phyloP scores from a whole-genome alignment of 1,284 basidiomycete species.

The Phylloporus sp. region DNA sequence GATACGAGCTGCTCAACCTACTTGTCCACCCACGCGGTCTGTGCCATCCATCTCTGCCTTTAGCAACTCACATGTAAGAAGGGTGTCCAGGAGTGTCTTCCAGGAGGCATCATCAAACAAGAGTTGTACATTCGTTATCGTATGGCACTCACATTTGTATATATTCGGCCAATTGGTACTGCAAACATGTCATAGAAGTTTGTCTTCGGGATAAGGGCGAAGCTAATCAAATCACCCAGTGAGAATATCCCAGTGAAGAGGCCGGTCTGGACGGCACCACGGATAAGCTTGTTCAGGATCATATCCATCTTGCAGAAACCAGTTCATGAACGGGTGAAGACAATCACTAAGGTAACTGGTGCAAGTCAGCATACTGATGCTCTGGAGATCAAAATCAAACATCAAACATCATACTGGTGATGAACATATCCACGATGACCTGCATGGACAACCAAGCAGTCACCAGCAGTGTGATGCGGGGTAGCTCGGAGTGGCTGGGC shows the following conservation, averaged over 20 bases:
- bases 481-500: not conserved
- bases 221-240: conserved; percentile 45
- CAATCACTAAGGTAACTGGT: conserved; percentile 37
- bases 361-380: not conserved
- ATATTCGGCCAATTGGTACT: conserved; percentile 40
- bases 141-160: conserved; percentile 36
- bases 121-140: not conserved
- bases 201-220: conserved; percentile 32
- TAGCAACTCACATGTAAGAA: not conserved
- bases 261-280: conserved; percentile 47
- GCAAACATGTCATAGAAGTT: conserved; percentile 38
- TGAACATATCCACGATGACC: conserved; percentile 42
- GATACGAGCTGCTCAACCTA: not conserved
- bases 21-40: not conserved
- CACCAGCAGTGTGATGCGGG: conserved; percentile 34
- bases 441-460: conserved; percentile 47
- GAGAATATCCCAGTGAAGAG: conserved; percentile 50
- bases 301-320: conserved; percentile 49
- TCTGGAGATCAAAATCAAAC: too few species aligned
- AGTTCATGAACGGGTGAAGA: conserved; percentile 46
- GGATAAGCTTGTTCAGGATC: conserved; percentile 49
- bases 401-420: conserved; percentile 46
- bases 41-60: not conserved
- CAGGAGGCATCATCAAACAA: too few species aligned
- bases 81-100: not conserved